phyloP scores from a whole-genome alignment of 441 rosid species.

The Corymbia citriodora region DNA sequence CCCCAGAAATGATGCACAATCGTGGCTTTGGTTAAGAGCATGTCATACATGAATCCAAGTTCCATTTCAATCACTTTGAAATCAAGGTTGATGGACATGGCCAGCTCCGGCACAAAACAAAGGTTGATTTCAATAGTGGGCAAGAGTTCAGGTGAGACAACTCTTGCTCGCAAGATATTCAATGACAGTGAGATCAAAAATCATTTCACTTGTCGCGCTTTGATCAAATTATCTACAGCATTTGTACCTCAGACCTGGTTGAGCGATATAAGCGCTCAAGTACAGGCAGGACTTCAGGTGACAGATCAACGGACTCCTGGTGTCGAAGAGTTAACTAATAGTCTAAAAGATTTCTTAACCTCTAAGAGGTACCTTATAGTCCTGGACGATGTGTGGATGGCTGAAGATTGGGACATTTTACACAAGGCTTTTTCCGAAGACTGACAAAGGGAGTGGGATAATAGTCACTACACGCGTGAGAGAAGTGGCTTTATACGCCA shows the following conservation, averaged over 20 bases:
- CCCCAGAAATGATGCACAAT: conserved; percentile 6
- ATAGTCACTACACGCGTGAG: not conserved
- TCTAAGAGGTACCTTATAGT: not conserved
- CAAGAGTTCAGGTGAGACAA: conserved; percentile 7
- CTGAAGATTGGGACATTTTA: conserved; percentile 4
- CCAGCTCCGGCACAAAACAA: not conserved
- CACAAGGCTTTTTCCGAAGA: not conserved
- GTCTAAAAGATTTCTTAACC: not conserved
- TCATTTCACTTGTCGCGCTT: not conserved
- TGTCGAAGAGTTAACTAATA: not conserved
- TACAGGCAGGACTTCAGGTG: not conserved
- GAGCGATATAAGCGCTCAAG: not conserved
- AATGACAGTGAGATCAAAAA: not conserved
- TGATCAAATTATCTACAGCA: rapidly evolving
- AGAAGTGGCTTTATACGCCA: not conserved
- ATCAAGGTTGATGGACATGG: not conserved
- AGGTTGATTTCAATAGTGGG: conserved; percentile 5
- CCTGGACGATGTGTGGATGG: conserved; percentile 6
- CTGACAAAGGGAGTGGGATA: not conserved
- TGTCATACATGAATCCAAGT: conserved; percentile 43
- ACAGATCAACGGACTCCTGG: not conserved
- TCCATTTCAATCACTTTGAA: conserved; percentile 15
- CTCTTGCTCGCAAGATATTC: conserved; percentile 7
- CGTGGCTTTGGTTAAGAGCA: conserved; percentile 40
- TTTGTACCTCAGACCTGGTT: rapidly evolving